phyloP scores from a whole-genome alignment of 2,329 filamentous ascomycete genomes.

The Colletotrichum trifolii region DNA sequence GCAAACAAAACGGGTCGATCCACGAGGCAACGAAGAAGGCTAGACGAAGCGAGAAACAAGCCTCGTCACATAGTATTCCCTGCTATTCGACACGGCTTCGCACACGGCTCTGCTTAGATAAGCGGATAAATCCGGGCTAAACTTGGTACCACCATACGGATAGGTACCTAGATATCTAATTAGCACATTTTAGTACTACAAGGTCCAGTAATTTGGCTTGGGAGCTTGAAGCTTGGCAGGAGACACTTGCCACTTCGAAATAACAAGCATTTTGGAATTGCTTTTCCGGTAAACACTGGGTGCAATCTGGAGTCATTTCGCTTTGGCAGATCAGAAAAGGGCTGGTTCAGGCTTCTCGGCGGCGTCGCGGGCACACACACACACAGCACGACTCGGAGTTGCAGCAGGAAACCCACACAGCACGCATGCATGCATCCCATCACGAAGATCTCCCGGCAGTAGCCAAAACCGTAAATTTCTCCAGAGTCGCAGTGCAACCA shows the following conservation, averaged over 20 bases:
- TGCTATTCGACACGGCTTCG: accelerated
- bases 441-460: slow-evolving; percentile 15
- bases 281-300: too few relatives aligned
- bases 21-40: slow-evolving; percentile 10
- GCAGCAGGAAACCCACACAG: not conserved
- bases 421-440: slow-evolving; percentile 20
- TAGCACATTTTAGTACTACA: too few relatives aligned
- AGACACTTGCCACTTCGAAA: not conserved
- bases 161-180: too few relatives aligned
- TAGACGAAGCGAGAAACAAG: not conserved
- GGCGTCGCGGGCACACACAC: not conserved
- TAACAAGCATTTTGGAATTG: too few relatives aligned
- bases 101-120: not conserved
- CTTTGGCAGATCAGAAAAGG: too few relatives aligned
- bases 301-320: too few relatives aligned
- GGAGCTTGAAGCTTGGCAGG: slow-evolving; percentile 15
- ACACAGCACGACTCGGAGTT: slow-evolving; percentile 2
- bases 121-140: slow-evolving; percentile 8
- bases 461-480: not conserved
- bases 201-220: slow-evolving; percentile 8
- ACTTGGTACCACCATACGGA: too few relatives aligned
- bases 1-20: not conserved
- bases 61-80: slow-evolving; percentile 32
- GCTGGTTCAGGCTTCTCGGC: too few relatives aligned
- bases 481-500: slow-evolving; percentile 2